phyloP scores from a whole-genome alignment of 176 grass and related monocot species.

The Cenchrus fungigraminus region DNA sequence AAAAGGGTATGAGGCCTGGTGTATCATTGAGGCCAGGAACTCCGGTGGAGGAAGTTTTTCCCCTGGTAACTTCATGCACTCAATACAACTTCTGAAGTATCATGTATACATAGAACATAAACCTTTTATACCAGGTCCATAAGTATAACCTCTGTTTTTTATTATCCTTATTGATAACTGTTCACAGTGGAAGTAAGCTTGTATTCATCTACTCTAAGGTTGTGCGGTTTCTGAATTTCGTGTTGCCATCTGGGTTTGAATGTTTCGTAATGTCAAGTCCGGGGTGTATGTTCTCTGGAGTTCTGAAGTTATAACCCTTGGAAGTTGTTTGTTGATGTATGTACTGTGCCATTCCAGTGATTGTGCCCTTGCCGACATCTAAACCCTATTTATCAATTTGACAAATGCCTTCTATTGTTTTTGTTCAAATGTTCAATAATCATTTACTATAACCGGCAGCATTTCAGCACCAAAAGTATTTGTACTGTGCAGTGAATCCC shows the following conservation, averaged over 20 bases:
- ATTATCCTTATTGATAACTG: not conserved
- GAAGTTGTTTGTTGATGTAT: conserved; percentile 21
- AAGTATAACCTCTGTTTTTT: too few species aligned
- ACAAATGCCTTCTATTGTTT: not conserved
- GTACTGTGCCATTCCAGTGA: not conserved
- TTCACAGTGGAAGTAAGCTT: not conserved
- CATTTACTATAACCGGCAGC: not conserved
- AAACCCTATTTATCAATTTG: not conserved
- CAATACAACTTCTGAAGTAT: not conserved
- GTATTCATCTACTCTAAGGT: not conserved
- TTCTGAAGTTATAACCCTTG: not conserved
- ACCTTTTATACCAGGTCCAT: too few species aligned
- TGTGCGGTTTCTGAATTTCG: not conserved
- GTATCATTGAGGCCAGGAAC: conserved; percentile 93
- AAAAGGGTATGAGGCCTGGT: conserved; percentile 82
- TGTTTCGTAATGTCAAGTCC: not conserved
- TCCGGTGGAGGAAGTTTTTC: conserved; percentile 82
- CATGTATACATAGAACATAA: not conserved
- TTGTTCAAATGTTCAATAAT: not conserved
- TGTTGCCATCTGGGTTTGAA: not conserved
- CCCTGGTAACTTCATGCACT: conserved; percentile 61
- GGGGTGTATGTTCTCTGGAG: not conserved
- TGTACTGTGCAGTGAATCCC: not conserved
- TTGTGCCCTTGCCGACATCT: not conserved
- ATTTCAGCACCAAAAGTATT: not conserved